Conservation (phyloP, 169 alveolate genomes). For the Cryptosporidium sp. region DNA sequence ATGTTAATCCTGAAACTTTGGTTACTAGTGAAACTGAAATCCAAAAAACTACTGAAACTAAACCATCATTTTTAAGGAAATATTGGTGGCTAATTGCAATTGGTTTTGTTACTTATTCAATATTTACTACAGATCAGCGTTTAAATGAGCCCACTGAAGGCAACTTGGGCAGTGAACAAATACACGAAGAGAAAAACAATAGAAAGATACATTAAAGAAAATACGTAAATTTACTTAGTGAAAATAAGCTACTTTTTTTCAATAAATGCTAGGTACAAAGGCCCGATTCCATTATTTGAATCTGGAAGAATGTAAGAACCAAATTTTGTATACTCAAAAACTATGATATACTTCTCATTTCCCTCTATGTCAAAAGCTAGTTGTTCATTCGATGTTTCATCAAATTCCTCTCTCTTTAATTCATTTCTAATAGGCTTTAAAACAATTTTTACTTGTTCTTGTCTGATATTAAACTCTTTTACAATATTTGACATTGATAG, state of each 20-base stretch:
- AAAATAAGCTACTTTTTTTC: neutral
- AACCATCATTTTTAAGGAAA: slow-evolving; percentile 36
- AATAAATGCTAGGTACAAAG: slow-evolving; percentile 39
- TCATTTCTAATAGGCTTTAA: slow-evolving; percentile 8
- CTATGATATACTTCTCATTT: neutral
- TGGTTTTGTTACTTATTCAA: slow-evolving; percentile 28
- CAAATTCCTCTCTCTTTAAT: neutral
- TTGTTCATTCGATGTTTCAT: neutral
- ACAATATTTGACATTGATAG: neutral
- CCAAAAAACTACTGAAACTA: neutral
- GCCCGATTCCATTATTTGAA: slow-evolving; percentile 63
- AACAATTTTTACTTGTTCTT: neutral
- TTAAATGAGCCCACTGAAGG: slow-evolving; percentile 27
- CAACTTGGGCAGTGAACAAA: neutral
- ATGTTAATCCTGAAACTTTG: neutral
- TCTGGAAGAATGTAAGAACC: slow-evolving; percentile 72
- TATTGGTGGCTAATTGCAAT: slow-evolving; percentile 71
- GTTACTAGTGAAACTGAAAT: neutral
- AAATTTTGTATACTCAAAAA: slow-evolving; percentile 46
- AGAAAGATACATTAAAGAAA: neutral
- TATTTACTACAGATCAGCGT: slow-evolving; percentile 19
- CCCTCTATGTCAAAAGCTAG: neutral
- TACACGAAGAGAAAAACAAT: neutral
- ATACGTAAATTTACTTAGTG: neutral
- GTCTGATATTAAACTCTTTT: slow-evolving; percentile 5